Percentiles rank a stretch among this genome's conserved stretches.
Conservation (phyloP, 139 green algal species). For the Chlorella sp. region DNA sequence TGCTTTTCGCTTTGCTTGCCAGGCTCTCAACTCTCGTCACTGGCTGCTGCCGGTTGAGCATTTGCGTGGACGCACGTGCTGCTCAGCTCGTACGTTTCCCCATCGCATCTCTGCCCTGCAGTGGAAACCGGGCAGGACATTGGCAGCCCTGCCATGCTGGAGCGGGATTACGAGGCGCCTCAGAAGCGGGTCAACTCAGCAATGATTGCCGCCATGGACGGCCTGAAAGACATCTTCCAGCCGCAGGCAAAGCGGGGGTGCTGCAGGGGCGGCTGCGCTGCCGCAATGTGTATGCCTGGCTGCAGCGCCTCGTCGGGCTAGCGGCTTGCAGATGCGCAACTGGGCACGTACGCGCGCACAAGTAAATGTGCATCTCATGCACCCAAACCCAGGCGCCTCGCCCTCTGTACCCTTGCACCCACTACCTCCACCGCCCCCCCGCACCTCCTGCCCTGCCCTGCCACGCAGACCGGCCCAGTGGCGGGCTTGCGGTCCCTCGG, state of each 20-base stretch:
- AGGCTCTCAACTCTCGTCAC: too few species aligned
- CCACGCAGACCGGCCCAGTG: neutral
- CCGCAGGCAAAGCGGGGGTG: too few species aligned
- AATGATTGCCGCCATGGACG: slow-evolving; percentile 77
- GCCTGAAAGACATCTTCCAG: slow-evolving; percentile 62
- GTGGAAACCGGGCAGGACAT: slow-evolving; percentile 65
- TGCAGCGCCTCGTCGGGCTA: too few species aligned
- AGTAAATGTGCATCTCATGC: neutral
- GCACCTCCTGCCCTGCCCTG: neutral
- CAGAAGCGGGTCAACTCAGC: slow-evolving; percentile 60
- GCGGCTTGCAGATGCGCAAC: too few species aligned
- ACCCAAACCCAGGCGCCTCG: neutral
- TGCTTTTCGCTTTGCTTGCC: too few species aligned
- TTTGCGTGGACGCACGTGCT: too few species aligned
- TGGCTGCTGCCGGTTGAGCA: too few species aligned
- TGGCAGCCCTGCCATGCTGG: slow-evolving; percentile 46
- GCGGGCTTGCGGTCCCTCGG: neutral
- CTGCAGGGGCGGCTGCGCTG: too few species aligned
- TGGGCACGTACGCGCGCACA: too few species aligned
- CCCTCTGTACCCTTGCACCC: neutral
- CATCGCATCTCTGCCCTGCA: slow-evolving; percentile 4
- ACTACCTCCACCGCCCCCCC: neutral
- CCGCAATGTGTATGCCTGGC: too few species aligned
- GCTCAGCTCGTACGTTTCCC: too few species aligned
- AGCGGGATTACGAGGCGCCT: slow-evolving; percentile 72